Percentiles rank a stretch among this genome's conserved stretches.
phyloP scores from a whole-genome alignment of 305 asterid species.

The Solanum hybrid region DNA sequence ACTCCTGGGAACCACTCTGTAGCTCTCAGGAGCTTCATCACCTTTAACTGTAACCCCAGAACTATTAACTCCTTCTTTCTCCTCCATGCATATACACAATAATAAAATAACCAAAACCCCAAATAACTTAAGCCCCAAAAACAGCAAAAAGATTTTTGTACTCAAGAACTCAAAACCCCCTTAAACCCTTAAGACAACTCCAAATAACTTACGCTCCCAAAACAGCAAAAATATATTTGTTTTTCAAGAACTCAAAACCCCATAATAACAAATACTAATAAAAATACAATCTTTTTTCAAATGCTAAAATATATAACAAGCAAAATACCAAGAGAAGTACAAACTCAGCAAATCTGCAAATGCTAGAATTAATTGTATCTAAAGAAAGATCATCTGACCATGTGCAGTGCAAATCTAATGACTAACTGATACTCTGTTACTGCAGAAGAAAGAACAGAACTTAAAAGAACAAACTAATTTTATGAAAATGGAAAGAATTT shows the following conservation, averaged over 20 bases:
- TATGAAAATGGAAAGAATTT: constrained; percentile 7
- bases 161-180: background rate
- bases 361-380: constrained; percentile 10
- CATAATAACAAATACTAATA: constrained; percentile 7
- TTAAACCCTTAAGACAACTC: background rate
- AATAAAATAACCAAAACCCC: constrained; percentile 6
- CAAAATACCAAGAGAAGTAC: constrained; percentile 18
- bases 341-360: constrained; percentile 28
- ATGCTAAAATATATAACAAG: background rate
- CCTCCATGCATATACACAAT: constrained; percentile 67
- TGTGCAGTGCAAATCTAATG: constrained; percentile 23
- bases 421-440: constrained; percentile 27
- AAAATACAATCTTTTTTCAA: constrained; percentile 1
- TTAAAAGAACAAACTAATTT: constrained; percentile 15
- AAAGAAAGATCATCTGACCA: constrained; percentile 35
- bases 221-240: constrained; percentile 15
- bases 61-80: constrained; percentile 50
- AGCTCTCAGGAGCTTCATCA: constrained; percentile 57
- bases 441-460: constrained; percentile 26
- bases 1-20: constrained; percentile 44
- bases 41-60: constrained; percentile 39
- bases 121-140: constrained; percentile 22
- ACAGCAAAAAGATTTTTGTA: background rate
- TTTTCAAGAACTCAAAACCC: constrained; percentile 14
- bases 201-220: constrained; percentile 1